These are phyloP conservation scores for Eimeria sp. DNA, from an alignment of 169 alveolate genomes.

Conservation along the genomic window DNA sequence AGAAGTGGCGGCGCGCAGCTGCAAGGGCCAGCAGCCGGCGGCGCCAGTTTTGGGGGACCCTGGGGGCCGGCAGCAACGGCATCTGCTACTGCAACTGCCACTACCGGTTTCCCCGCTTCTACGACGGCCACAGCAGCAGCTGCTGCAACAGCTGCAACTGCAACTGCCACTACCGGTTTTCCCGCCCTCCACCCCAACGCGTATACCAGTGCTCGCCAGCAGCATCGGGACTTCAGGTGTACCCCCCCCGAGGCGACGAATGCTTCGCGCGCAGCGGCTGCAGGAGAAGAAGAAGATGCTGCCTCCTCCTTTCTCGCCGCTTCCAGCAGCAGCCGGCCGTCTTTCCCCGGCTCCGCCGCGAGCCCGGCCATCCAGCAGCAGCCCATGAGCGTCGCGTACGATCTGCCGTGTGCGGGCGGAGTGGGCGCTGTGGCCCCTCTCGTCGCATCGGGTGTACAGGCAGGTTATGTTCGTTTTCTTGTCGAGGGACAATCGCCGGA, in stretches of 20 bases:
- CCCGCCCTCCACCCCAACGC: neutral
- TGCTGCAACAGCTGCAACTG: neutral
- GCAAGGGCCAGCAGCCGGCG: constrained; percentile 1
- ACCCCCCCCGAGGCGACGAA: neutral
- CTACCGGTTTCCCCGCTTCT: too few relatives aligned
- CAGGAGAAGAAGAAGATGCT: neutral
- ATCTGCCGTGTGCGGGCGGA: constrained; percentile 11
- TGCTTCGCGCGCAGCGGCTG: constrained; percentile 23
- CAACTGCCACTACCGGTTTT: neutral
- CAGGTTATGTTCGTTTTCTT: constrained; percentile 10
- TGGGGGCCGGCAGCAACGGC: neutral
- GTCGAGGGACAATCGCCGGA: constrained; percentile 15
- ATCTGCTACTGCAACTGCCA: neutral
- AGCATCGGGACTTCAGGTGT: neutral
- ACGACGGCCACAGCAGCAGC: neutral
- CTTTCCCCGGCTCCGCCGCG: neutral
- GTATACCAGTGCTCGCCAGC: constrained; percentile 4
- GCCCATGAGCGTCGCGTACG: neutral
- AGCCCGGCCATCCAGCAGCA: constrained; percentile 13
- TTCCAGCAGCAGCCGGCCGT: neutral
- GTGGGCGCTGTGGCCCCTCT: neutral
- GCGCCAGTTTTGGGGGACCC: neutral
- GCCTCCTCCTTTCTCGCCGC: neutral
- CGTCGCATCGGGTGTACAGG: constrained; percentile 10
- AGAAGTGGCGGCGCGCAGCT: too few relatives aligned